Base-by-base conservation (phyloP, 148 eudicot species). In the Heliosperma pusillum region DNA sequence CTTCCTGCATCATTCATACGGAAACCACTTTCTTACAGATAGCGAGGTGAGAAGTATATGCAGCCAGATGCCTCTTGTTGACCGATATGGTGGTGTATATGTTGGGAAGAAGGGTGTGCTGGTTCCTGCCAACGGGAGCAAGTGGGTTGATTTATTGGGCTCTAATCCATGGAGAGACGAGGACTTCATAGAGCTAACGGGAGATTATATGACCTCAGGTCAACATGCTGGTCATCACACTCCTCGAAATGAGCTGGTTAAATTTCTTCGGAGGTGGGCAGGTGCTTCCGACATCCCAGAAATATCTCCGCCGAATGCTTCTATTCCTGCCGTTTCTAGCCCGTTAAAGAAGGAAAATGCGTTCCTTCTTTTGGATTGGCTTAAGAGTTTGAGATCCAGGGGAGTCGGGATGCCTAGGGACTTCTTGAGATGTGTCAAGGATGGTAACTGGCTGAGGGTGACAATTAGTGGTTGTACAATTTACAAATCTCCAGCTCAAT, bases 61-160 rank as follows among this genome's bases (percentile, higher is more conserved):
- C 67, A 24, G 4, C 26, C n/a, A 10, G 20, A 81, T 90, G 87
- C 92, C 90, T 36, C 71, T 88, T 2, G 75, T 88, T 19, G 81
- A 87, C 60, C 76, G 73, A 9, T 82, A 78, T 74, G 87, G 89
- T 10, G n/a, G 33, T 13, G 73, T 88, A 55, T 63, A 36, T 45
- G 20, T n/a, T 15, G 0, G 5, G 9, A 62, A 80, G 52, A 56
- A 68, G 22, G 80, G 77, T 30, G 84, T 69, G 30, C 24, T 90
- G 71, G 84, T 90, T 68, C 96, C 96, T 58, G 87, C 92, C 0
- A 81, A 79, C 5, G 87, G 83, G 17, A 90, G 96, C 85, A 82
- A 80, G 60, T 91, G 93, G 93, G 80, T 85, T 3, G 80, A 82
- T 50, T 72, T 91, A 59, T 68, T 87, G n/a, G 88, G 89, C 62